Evolutionary conservation across 768 basidiomycete species (phyloP).

Genomic region (Hygrophoropsis aurantiaca): DNA sequence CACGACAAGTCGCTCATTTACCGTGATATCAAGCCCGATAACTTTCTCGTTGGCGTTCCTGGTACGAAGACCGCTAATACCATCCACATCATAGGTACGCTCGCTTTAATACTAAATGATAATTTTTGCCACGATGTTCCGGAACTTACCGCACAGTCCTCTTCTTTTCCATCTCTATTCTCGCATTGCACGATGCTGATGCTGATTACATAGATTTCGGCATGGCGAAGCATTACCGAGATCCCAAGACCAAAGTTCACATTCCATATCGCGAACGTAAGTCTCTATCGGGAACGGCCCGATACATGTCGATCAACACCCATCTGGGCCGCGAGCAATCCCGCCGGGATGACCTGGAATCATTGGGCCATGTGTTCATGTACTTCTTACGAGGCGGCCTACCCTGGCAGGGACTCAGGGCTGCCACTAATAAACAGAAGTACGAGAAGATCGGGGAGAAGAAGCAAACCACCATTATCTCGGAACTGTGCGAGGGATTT

Average conservation of each 20-base stretch:
- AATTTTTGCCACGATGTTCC: too few species aligned
- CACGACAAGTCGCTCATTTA: conserved; percentile 99
- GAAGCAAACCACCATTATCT: conserved; percentile 91
- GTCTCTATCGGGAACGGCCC: conserved; percentile 92
- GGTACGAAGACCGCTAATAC: conserved; percentile 87
- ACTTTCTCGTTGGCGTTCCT: conserved; percentile 95
- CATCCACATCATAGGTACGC: conserved; percentile 83
- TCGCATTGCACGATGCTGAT: conserved; percentile 7
- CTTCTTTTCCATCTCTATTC: conserved; percentile 1
- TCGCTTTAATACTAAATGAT: too few species aligned
- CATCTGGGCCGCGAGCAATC: conserved; percentile 95
- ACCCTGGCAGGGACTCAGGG: conserved; percentile 97
- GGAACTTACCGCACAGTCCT: too few species aligned
- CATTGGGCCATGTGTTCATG: conserved; percentile 98
- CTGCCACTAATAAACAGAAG: conserved; percentile 99
- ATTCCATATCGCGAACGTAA: conserved; percentile 99
- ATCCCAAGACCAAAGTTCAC: conserved; percentile 96
- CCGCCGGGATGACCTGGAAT: conserved; percentile 93
- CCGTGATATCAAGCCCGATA: conserved; percentile 99
- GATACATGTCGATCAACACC: conserved; percentile 99
- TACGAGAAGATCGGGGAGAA: conserved; percentile 99
- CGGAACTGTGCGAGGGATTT: conserved; percentile 94
- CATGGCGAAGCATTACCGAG: conserved; percentile 99
- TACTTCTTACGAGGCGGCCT: conserved; percentile 96
- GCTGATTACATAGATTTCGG: conserved; percentile 73